phyloP scores from a whole-genome alignment of 1,139 yeast species.

The Nakaseomyces uthaithaninus region DNA sequence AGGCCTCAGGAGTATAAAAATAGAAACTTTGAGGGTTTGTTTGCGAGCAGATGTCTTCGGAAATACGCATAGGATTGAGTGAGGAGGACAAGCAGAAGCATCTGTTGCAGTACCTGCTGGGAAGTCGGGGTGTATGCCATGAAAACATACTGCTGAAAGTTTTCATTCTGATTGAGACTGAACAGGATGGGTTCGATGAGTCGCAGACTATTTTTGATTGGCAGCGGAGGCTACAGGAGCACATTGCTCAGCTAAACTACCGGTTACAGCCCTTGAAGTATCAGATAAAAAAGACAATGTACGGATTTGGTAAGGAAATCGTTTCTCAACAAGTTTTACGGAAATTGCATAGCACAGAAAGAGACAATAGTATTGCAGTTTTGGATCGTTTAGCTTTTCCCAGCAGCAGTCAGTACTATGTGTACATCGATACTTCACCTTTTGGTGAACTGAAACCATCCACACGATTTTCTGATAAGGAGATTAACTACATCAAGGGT shows the following conservation, averaged over 20 bases:
- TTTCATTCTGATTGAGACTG: conserved; percentile 14
- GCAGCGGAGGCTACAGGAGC: conserved; percentile 13
- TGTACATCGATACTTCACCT: conserved; percentile 23
- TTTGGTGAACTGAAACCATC: conserved; percentile 25
- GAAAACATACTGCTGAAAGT: conserved; percentile 22
- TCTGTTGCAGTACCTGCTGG: conserved; percentile 24
- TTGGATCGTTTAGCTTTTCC: conserved; percentile 11
- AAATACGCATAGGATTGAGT: conserved; percentile 4
- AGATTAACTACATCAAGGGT: conserved; percentile 27
- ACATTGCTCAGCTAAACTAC: conserved; percentile 20
- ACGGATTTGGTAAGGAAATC: conserved; percentile 22
- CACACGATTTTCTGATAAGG: conserved; percentile 23
- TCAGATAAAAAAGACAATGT: conserved; percentile 20
- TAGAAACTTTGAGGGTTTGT: no score
- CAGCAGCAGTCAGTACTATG: conserved; percentile 20
- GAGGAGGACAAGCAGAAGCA: conserved; percentile 4
- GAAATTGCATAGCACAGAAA: conserved; percentile 3
- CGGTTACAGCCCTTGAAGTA: conserved; percentile 20
- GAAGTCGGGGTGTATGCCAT: conserved; percentile 24
- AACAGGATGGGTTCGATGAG: conserved; percentile 10
- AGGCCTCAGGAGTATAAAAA: no score
- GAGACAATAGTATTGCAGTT: background rate
- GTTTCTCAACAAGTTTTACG: conserved; percentile 10
- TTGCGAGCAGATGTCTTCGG: background rate
- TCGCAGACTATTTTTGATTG: conserved; percentile 12